Base-by-base conservation (phyloP, 352 stramenopile species). In the Phytophthora meadii region DNA sequence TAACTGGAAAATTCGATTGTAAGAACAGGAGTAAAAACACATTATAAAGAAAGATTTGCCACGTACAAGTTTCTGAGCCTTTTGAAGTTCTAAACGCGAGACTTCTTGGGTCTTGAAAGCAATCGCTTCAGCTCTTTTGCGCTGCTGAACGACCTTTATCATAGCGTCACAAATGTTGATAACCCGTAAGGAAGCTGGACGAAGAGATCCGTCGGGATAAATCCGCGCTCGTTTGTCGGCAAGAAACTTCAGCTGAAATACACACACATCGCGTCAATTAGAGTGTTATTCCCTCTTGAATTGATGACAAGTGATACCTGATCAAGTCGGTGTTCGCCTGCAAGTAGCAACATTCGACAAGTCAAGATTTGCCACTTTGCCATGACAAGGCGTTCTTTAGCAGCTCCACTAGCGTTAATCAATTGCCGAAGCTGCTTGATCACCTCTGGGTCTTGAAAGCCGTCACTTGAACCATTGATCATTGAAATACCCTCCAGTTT, bases 321-420 rank as follows among this genome's bases (percentile, higher is more conserved):
- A 4, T 84, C 65, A 17, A 91, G 68, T 12, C 79, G 74, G 14
- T 68, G 66, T 24, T 81, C 65, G 11, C 59, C 57, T 4, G 61
- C 37, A 14, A 70, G 6, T 7, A 62, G 59, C 32, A 64, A 59
- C 22, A 88, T 25, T 34, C 74, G 65, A 36, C 28, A 75, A n/a
- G 89, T 37, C 39, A 91, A 61, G 17, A 86, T 63, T 27, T 71
- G 45, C 82, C 82, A 91, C 9, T 81, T 81, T 15, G 53, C 58
- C 5, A 77, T 6, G 0, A 65, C 61, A 2, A 87, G 32, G 0
- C 15, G 14, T 22, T 76, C 36, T 22, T 77, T 77, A 4, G 71
- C 58, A 19, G 12, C 59, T 5, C 54, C n/a, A n/a, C 66, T 79
- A 25, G 78, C 45, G 15, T 78, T 75, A 15, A 88, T 68, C 19